Base-by-base conservation (phyloP, 2,329 filamentous ascomycete species). In the Ophiostoma pallidulum region DNA sequence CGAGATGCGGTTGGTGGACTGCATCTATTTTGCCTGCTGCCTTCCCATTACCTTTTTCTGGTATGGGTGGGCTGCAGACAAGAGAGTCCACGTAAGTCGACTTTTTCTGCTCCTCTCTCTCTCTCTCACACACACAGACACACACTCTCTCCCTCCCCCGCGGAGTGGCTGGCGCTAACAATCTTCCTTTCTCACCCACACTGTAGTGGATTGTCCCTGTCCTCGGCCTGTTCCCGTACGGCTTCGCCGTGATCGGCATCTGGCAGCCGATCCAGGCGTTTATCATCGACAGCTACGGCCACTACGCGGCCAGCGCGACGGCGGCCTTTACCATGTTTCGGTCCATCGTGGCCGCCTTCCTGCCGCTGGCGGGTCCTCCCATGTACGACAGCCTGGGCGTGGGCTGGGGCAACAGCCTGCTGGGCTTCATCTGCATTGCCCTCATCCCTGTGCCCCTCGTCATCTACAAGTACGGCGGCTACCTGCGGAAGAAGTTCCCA, bases 261-360 rank as follows among this genome's bases (percentile, higher is more conserved):
- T 63, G 60, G 50, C 54, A 64, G 45, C 62, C 62, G 8, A 53
- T 64, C 19, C 59, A 56, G 13, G 60, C 62, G 20, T 84, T 84
- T 54, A 66, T 83, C 14, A 73, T 83, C 12, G 80, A 84, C 52
- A 71, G 71, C 2, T 83, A 74, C 56, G 66, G 70, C 0, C 60
- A 67, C 36, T 74, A 79, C 52, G 75, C 78, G 1, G 79, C 81
- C 24, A 70, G 67, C 16, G 80, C 74, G 0, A 70, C 80, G 1
- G 80, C 80, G 0, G 80, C 78, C 1, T 79, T 69, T 48, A 78
- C 77, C 0, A 72, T 82, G 1, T 59, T 83, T 4, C 63, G 79
- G 19, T 66, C 62, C 13, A 56, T 79, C 0, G 65, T 77, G 10
- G 78, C 76, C 13, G 77, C 74, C 3, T 61, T 80, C 35, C 61